Conservation (phyloP, 108 stramenopile genomes). For the Fragilariopsis cylindrus region DNA sequence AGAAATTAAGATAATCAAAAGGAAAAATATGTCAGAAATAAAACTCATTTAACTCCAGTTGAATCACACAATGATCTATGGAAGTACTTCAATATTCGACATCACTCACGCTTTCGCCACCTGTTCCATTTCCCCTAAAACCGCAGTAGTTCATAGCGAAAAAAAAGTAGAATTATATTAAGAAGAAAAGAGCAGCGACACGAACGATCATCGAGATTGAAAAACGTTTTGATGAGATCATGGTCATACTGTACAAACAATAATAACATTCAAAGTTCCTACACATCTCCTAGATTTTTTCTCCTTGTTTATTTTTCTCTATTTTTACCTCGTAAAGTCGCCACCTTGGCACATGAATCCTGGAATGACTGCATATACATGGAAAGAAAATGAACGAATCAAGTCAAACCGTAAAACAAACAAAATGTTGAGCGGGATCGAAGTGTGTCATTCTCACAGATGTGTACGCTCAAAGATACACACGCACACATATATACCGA, state of each 20-base stretch:
- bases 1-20: not conserved
- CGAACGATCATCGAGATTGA: not conserved
- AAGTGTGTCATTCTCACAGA: not conserved
- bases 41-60: not conserved
- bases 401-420: not conserved
- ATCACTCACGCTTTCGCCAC: constrained; percentile 49
- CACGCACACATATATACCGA: too few relatives aligned
- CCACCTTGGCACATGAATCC: constrained; percentile 93
- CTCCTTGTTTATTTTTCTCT: constrained; percentile 32
- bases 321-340: constrained; percentile 74
- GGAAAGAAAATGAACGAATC: not conserved
- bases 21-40: not conserved
- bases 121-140: constrained; percentile 37
- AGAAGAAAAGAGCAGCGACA: not conserved
- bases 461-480: too few relatives aligned
- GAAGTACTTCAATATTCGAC: not conserved
- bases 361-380: constrained; percentile 32
- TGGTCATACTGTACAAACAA: too few relatives aligned
- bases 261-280: too few relatives aligned
- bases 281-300: too few relatives aligned
- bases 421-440: not conserved
- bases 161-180: not conserved
- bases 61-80: not conserved
- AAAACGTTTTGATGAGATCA: not conserved
- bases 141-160: not conserved